These are phyloP conservation scores for Rhodofomes roseus DNA, from an alignment of 1,284 basidiomycete species.

Conservation along the genomic window DNA sequence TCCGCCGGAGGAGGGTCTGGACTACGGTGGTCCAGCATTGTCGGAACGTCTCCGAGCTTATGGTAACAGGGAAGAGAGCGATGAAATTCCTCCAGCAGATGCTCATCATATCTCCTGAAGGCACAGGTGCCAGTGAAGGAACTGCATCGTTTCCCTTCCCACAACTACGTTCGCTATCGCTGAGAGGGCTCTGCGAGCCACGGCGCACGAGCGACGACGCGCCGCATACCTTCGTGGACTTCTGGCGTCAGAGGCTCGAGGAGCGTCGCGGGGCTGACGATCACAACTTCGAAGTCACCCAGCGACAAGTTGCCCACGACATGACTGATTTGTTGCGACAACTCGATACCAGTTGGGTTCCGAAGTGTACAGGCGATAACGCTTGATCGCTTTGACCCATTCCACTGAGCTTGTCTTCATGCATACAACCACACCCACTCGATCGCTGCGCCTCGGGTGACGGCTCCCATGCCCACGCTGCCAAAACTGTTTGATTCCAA, in stretches of 20 bases:
- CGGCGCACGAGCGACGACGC: background rate
- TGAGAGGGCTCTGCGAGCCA: background rate
- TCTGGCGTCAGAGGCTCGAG: background rate
- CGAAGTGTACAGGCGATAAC: background rate
- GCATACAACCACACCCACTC: background rate
- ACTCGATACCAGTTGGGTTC: background rate
- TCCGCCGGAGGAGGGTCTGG: background rate
- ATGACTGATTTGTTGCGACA: background rate
- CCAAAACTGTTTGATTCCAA: background rate
- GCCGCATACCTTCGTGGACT: background rate
- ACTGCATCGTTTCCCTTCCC: background rate
- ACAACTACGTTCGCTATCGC: background rate
- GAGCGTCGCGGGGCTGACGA: background rate
- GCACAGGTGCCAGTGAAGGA: background rate
- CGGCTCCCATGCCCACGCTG: background rate
- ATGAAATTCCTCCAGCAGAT: background rate
- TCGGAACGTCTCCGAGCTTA: background rate
- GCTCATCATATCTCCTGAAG: background rate
- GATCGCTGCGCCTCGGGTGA: background rate
- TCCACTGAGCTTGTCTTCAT: background rate
- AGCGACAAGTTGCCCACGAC: background rate
- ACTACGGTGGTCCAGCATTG: background rate
- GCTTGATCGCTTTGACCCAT: background rate
- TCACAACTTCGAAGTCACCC: background rate
- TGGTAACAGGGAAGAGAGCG: background rate